These are phyloP conservation scores for Rhodotorula sp. DNA, from an alignment of 1,284 basidiomycete genomes.

Conservation along the genomic window DNA sequence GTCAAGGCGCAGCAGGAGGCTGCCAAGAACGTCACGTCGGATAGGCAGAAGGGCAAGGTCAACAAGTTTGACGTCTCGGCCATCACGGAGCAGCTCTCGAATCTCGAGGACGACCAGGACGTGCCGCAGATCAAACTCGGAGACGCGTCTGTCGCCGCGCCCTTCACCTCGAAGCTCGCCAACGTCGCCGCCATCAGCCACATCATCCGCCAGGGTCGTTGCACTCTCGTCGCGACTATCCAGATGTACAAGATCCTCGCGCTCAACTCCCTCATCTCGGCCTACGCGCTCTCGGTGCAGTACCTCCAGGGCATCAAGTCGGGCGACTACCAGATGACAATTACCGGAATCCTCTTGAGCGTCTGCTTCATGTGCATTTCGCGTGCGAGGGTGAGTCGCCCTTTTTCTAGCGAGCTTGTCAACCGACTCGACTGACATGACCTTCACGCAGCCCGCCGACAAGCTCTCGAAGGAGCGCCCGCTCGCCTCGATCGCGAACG, in stretches of 20 bases:
- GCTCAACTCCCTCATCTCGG: slow-evolving; percentile 91
- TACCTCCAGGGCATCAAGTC: slow-evolving; percentile 97
- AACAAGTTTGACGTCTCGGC: slow-evolving; percentile 87
- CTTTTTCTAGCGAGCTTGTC: neutral
- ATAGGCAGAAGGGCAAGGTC: slow-evolving; percentile 49
- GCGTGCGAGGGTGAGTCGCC: slow-evolving; percentile 73
- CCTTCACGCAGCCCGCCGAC: slow-evolving; percentile 68
- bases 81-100: slow-evolving; percentile 84
- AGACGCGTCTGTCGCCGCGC: slow-evolving; percentile 92
- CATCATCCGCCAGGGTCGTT: slow-evolving; percentile 93
- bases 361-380: slow-evolving; percentile 97
- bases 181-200: slow-evolving; percentile 90
- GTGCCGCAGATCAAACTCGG: slow-evolving; percentile 95
- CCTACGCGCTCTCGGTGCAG: slow-evolving; percentile 90
- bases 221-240: slow-evolving; percentile 91
- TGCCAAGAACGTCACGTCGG: slow-evolving; percentile 49
- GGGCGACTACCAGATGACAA: slow-evolving; percentile 69
- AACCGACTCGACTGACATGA: slow-evolving; percentile 1
- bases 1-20: slow-evolving; percentile 84
- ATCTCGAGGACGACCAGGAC: slow-evolving; percentile 84
- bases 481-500: slow-evolving; percentile 89
- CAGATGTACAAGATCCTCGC: slow-evolving; percentile 99
- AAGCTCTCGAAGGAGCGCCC: slow-evolving; percentile 86
- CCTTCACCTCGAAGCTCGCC: slow-evolving; percentile 91
- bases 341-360: slow-evolving; percentile 80